Evolutionary conservation across 2,329 filamentous ascomycete genomes (phyloP).

Genomic region (Coniella lustricola): DNA sequence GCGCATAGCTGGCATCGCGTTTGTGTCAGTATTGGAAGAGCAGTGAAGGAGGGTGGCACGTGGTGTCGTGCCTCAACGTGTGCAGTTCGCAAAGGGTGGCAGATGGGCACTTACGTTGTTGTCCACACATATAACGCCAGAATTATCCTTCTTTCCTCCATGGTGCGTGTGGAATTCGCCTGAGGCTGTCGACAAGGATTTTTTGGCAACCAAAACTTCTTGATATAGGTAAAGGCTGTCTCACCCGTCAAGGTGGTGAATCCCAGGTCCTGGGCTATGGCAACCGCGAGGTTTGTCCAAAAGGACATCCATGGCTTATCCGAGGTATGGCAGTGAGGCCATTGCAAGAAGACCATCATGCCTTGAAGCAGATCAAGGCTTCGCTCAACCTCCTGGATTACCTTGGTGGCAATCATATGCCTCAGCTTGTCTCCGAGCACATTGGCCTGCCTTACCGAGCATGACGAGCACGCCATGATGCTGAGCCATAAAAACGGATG

Average conservation of each 20-base stretch:
- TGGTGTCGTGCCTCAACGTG: too few species aligned
- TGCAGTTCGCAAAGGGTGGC: neutral
- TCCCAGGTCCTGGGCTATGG: conserved; percentile 39
- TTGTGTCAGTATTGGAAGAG: too few species aligned
- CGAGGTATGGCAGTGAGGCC: conserved; percentile 33
- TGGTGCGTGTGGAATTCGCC: conserved; percentile 29
- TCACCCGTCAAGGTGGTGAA: conserved; percentile 34
- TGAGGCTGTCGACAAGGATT: conserved; percentile 6
- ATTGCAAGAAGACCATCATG: conserved; percentile 37
- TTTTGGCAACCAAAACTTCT: conserved; percentile 14
- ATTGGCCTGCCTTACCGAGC: conserved; percentile 33
- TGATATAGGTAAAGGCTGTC: conserved; percentile 27
- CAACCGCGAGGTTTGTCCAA: conserved; percentile 34
- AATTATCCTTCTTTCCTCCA: conserved; percentile 43
- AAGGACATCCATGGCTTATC: conserved; percentile 39
- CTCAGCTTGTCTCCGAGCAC: conserved; percentile 34
- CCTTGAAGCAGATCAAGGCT: conserved; percentile 46
- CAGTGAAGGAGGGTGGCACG: too few species aligned
- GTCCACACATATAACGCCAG: conserved; percentile 40
- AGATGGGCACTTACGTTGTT: conserved; percentile 26
- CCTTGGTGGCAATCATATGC: conserved; percentile 36
- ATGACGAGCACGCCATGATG: conserved; percentile 40
- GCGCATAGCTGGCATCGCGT: conserved; percentile 17
- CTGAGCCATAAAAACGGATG: conserved; percentile 43
- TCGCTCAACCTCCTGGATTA: conserved; percentile 42